Conservation (phyloP, 371 early-diverging fungal genomes). For the Rhizopus arrhizus region DNA sequence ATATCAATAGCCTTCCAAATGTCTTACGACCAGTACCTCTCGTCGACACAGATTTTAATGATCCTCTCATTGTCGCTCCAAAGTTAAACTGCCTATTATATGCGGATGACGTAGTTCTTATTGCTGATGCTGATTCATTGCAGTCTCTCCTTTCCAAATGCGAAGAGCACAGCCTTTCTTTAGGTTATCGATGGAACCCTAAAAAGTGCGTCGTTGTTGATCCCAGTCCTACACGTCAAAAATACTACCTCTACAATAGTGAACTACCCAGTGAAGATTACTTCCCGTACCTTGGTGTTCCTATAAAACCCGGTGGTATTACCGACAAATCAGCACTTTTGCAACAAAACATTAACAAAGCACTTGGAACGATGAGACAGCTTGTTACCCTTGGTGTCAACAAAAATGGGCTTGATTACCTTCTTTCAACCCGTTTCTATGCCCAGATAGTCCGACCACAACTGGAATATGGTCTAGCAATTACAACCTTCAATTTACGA, state of each 20-base stretch:
- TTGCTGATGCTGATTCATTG: constrained; percentile 6
- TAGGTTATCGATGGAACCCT: constrained; percentile 28
- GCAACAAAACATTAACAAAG: too few species aligned
- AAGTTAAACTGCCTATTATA: constrained; percentile 9
- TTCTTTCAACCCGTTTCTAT: too few species aligned
- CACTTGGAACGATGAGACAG: too few species aligned
- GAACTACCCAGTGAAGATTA: too few species aligned
- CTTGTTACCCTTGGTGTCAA: too few species aligned
- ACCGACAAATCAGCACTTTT: not conserved
- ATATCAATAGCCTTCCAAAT: constrained; percentile 16
- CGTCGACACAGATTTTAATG: too few species aligned
- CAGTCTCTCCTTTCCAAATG: not conserved
- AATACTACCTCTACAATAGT: not conserved
- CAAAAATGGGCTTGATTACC: too few species aligned
- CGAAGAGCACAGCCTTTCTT: constrained; percentile 11
- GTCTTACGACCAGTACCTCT: not conserved
- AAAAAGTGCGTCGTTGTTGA: constrained; percentile 23
- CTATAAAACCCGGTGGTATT: constrained; percentile 2
- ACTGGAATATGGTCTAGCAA: too few species aligned
- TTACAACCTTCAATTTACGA: too few species aligned
- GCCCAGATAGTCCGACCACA: too few species aligned
- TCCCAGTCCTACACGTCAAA: not conserved
- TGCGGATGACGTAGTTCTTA: constrained; percentile 16
- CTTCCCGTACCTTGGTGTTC: constrained; percentile 3
- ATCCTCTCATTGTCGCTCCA: too few species aligned